Evolutionary conservation across 208 protist genomes (phyloP).

Genomic region (Leishmania arabica): DNA sequence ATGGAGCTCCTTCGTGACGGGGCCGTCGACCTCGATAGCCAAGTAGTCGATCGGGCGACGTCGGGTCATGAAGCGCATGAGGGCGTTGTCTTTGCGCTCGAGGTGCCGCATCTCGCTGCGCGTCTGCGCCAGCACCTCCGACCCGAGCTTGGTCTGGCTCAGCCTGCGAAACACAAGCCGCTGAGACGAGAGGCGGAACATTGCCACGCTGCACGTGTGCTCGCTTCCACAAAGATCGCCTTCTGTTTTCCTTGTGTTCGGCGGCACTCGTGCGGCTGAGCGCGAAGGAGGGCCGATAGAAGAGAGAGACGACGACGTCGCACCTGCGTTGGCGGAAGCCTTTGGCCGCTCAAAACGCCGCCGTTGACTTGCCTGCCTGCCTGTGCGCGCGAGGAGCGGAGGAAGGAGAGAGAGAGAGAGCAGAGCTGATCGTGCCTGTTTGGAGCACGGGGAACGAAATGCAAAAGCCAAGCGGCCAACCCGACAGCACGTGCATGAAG

Average conservation of each 20-base stretch:
- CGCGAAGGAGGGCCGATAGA: too few species aligned
- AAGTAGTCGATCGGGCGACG: constrained; percentile 78
- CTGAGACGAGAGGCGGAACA: constrained; percentile 45
- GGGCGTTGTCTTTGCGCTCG: constrained; percentile 45
- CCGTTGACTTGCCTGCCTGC: background rate
- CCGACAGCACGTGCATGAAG: background rate
- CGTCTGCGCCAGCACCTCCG: constrained; percentile 76
- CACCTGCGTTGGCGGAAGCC: background rate
- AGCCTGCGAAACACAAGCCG: constrained; percentile 56
- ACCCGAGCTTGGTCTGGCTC: constrained; percentile 71
- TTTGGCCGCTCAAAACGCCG: background rate
- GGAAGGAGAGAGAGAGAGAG: constrained; percentile 3
- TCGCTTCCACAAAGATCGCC: background rate
- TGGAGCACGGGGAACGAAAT: background rate
- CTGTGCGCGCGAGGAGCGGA: background rate
- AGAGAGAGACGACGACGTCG: background rate
- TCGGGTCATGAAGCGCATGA: constrained; percentile 70
- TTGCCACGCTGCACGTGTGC: constrained; percentile 4
- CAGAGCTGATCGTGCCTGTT: background rate
- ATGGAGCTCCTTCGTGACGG: constrained; percentile 64
- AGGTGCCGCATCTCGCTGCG: constrained; percentile 73
- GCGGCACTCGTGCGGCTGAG: background rate
- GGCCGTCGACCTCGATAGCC: constrained; percentile 75
- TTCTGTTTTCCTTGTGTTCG: background rate
- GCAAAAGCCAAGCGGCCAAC: background rate